These are phyloP conservation scores for Psidium friedrichsthalianum DNA, from an alignment of 345 rosid genomes.

Conservation along the genomic window DNA sequence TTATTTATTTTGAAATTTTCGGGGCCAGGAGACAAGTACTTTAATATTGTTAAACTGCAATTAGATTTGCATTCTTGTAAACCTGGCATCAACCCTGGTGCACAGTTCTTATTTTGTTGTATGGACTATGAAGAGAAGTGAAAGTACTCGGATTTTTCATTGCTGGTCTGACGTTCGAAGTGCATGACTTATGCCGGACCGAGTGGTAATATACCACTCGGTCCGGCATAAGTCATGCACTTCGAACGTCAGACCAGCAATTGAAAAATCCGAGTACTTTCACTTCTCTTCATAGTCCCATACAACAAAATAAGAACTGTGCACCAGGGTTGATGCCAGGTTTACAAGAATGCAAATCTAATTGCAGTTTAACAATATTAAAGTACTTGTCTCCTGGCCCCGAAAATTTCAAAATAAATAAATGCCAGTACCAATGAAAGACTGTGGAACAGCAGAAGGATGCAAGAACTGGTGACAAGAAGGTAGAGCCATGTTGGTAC, in stretches of 20 bases:
- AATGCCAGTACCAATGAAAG: background rate
- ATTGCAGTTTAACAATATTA: background rate
- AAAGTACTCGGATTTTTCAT: background rate
- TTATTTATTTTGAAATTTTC: background rate
- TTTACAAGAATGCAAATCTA: background rate
- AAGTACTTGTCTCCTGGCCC: background rate
- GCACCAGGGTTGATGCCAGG: background rate
- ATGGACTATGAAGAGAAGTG: background rate
- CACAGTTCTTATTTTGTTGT: background rate
- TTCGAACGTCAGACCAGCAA: background rate
- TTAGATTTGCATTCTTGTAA: background rate
- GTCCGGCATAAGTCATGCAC: background rate
- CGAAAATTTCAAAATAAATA: background rate
- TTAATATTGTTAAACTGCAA: background rate
- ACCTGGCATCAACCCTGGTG: background rate
- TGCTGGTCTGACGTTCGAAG: background rate
- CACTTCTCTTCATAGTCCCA: background rate
- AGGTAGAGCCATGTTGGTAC: slow-evolving; percentile 3
- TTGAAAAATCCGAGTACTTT: background rate
- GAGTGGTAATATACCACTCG: background rate
- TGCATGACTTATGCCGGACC: too few relatives aligned
- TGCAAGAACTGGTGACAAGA: background rate
- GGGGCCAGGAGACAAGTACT: background rate
- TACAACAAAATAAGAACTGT: background rate
- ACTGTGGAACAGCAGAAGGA: background rate